Percentiles rank a stretch among this genome's conserved stretches.
Conservation (phyloP, 2,329 filamentous ascomycete species). For the Mycosphaerella sp. region DNA sequence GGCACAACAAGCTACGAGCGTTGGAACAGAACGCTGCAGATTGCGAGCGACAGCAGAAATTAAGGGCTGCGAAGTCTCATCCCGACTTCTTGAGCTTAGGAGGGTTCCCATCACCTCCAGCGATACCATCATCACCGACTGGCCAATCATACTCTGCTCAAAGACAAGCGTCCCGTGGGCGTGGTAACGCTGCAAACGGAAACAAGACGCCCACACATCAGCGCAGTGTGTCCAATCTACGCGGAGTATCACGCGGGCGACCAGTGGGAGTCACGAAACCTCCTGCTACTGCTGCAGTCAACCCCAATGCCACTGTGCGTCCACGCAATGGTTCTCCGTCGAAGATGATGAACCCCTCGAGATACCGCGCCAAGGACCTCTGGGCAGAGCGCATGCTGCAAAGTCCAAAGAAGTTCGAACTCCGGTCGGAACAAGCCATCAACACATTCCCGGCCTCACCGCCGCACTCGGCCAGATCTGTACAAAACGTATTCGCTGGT, state of each 20-base stretch:
- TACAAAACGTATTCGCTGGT: conserved; percentile 34
- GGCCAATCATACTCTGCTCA: conserved; percentile 29
- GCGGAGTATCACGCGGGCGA: conserved; percentile 31
- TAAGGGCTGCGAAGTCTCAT: conserved; percentile 30
- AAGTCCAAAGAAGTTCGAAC: conserved; percentile 43
- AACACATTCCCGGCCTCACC: conserved; percentile 39
- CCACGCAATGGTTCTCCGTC: conserved; percentile 34
- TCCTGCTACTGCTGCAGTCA: conserved; percentile 20
- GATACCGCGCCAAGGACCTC: conserved; percentile 41
- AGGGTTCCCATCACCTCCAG: conserved; percentile 32
- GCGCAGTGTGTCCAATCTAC: conserved; percentile 25
- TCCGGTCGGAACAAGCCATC: conserved; percentile 42
- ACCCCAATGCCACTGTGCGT: conserved; percentile 24
- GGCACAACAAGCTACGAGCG: conserved; percentile 49
- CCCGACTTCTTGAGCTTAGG: conserved; percentile 35
- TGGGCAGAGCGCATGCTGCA: conserved; percentile 49
- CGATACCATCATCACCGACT: conserved; percentile 25
- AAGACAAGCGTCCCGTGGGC: conserved; percentile 23
- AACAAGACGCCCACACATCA: conserved; percentile 21
- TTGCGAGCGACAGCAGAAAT: conserved; percentile 36
- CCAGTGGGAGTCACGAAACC: conserved; percentile 30
- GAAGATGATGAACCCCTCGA: conserved; percentile 51
- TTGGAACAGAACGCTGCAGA: conserved; percentile 46
- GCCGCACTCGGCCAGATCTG: conserved; percentile 40
- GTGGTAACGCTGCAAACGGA: conserved; percentile 28